Base-by-base conservation (phyloP, 78 protist species). In the Anaeramoeba ignava region DNA sequence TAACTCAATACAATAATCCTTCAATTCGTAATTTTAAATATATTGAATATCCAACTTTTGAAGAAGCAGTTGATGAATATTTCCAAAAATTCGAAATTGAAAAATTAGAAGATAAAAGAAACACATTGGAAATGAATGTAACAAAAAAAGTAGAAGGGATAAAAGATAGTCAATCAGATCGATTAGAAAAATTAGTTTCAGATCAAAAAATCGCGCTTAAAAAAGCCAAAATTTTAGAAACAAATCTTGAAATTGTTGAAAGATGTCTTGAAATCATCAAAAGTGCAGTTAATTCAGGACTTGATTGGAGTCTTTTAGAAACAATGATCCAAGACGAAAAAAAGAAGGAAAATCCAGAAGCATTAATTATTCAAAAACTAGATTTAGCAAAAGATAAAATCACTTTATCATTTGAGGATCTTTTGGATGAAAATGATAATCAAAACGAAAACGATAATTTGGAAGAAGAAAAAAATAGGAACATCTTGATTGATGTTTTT, bases 1-100 rank as follows among this genome's bases (percentile, higher is more conserved):
- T 17, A 54, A 17, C 73, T 27, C 73, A 54, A 54, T 54, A 27
- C 73, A 54, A 8, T 27, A 8, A 17, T 27, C 8, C 8, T 27
- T 8, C 8, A 54, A 17, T 54, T 17, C 8, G 17, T 54, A 8
- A 54, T 27, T 54, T 27, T 54, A 54, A 54, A 54, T 27, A 27
- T 17, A 17, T 27, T 27, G 17, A 54, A 54, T 87, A 80, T 80
- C 86, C 1, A 3, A 27, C 85, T 40, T 96, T 95, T 83, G 90
- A 89, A 40, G 79, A 42, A 34, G 94, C 97, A 3, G 91, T 93
- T 2, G 99, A 96, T 82, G 92, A 90, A 39, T 93, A 79, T 91
- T 96, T 91, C 85, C 81, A 95, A 8, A 41, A 87, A 41, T 79
- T 88, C 2, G 96, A 96, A 42, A 39, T 81, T 17, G 91, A 90